Percentiles rank a stretch among this genome's conserved stretches.
Conservation (phyloP, 164 flowering plant genomes). For the Annona cherimola region DNA sequence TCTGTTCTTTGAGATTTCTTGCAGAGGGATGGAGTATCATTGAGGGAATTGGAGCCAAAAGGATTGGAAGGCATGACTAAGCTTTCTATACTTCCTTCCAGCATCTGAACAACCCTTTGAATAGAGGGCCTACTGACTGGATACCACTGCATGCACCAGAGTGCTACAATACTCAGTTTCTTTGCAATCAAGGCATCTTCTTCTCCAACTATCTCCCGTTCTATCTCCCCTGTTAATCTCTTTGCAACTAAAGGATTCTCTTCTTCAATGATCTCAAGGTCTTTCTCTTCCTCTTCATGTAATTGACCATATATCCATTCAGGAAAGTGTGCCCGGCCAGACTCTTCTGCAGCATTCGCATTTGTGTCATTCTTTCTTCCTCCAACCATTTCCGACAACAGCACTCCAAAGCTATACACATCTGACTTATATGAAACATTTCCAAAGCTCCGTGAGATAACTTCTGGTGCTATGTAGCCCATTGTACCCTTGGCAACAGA, state of each 20-base stretch:
- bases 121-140: slow-evolving; percentile 3
- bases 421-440: slow-evolving; percentile 5
- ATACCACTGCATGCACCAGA: slow-evolving; percentile 8
- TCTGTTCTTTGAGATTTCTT: background rate
- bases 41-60: background rate
- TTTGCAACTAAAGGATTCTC: background rate
- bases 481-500: slow-evolving; percentile 1
- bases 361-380: slow-evolving; percentile 1
- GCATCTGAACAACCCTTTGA: slow-evolving; percentile 4
- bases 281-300: background rate
- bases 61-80: slow-evolving; percentile 4
- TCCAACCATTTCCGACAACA: slow-evolving; percentile 7
- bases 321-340: slow-evolving; percentile 2
- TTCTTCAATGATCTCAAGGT: background rate
- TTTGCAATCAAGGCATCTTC: background rate
- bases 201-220: background rate
- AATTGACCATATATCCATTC: slow-evolving; percentile 8
- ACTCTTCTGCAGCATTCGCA: background rate
- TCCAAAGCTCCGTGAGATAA: slow-evolving; percentile 6
- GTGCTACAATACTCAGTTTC: background rate
- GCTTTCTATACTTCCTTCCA: slow-evolving; percentile 1
- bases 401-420: slow-evolving; percentile 5
- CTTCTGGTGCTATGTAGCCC: slow-evolving; percentile 10
- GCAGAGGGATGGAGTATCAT: background rate
- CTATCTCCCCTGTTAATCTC: background rate